Percentiles rank a stretch among this genome's conserved stretches.
These are phyloP conservation scores for Vigna reflexopilosa DNA, from an alignment of 306 rosid genomes.

Conservation along the genomic window DNA sequence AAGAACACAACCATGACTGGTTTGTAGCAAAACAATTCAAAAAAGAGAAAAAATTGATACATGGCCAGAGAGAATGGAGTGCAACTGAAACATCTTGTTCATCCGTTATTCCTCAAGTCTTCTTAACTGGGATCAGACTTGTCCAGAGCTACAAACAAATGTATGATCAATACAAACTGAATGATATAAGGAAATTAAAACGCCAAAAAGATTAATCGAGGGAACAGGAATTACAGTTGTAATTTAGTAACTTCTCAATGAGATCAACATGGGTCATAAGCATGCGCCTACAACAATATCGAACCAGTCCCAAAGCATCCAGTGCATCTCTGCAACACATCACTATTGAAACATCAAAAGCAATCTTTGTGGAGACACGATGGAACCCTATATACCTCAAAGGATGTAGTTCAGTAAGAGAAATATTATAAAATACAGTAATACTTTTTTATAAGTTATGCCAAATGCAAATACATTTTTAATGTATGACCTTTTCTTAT, in stretches of 20 bases:
- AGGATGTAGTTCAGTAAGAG: background rate
- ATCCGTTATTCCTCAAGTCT: constrained; percentile 17
- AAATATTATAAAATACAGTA: background rate
- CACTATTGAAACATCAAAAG: background rate
- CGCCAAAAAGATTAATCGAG: constrained; percentile 1
- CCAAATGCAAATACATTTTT: background rate
- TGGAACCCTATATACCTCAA: background rate
- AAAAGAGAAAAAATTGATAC: constrained; percentile 5
- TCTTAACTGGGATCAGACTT: constrained; percentile 61
- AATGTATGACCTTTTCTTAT: background rate
- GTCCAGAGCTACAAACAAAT: constrained; percentile 68
- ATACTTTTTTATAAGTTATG: constrained; percentile 11
- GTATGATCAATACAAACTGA: constrained; percentile 6
- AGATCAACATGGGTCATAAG: constrained; percentile 99
- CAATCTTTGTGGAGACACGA: background rate
- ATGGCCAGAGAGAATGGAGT: background rate
- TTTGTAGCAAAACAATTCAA: background rate
- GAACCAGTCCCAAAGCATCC: constrained; percentile 91
- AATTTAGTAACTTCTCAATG: constrained; percentile 94
- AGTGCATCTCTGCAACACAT: constrained; percentile 78
- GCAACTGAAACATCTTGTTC: constrained; percentile 34
- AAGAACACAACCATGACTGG: constrained; percentile 15
- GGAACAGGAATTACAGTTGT: constrained; percentile 66
- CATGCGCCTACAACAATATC: constrained; percentile 94
- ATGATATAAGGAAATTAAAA: background rate